phyloP scores from a whole-genome alignment of 768 basidiomycete genomes.

The Xerocomellus dryophilus region DNA sequence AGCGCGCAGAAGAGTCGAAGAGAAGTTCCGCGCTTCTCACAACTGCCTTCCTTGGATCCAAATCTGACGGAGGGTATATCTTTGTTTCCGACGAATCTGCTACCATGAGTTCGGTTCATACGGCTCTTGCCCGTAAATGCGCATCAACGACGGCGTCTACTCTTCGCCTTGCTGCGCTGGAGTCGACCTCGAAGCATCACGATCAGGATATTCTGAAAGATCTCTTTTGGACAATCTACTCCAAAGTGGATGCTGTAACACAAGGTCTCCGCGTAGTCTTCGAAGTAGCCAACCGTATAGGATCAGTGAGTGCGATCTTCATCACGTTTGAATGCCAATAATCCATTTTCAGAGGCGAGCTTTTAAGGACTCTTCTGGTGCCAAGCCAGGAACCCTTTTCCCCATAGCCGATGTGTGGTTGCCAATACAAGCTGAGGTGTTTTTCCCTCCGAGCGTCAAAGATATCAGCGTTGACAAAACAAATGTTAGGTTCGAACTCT shows the following conservation, averaged over 20 bases:
- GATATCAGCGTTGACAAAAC: constrained; percentile 2
- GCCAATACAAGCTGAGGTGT: constrained; percentile 85
- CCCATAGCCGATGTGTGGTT: constrained; percentile 86
- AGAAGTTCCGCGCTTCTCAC: constrained; percentile 40
- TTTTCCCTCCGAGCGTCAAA: not conserved
- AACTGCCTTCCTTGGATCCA: constrained; percentile 37
- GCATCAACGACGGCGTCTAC: constrained; percentile 45
- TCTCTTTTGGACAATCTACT: constrained; percentile 96
- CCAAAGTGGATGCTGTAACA: constrained; percentile 89
- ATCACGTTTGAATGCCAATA: not conserved
- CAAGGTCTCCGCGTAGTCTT: constrained; percentile 88
- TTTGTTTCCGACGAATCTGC: constrained; percentile 33
- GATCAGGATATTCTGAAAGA: constrained; percentile 88
- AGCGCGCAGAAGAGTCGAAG: constrained; percentile 78
- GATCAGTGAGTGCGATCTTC: constrained; percentile 60
- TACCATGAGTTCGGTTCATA: constrained; percentile 21
- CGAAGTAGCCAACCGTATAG: constrained; percentile 88
- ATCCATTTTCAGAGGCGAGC: constrained; percentile 65
- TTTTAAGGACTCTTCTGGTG: constrained; percentile 82
- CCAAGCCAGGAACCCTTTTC: constrained; percentile 73
- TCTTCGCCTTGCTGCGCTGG: constrained; percentile 69
- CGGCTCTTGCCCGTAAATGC: constrained; percentile 22
- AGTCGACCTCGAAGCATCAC: constrained; percentile 63
- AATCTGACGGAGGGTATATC: constrained; percentile 54
- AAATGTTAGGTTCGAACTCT: constrained; percentile 69